These are phyloP conservation scores for Botrytis pseudocinerea DNA, from an alignment of 2,329 filamentous ascomycete species.

Conservation along the genomic window DNA sequence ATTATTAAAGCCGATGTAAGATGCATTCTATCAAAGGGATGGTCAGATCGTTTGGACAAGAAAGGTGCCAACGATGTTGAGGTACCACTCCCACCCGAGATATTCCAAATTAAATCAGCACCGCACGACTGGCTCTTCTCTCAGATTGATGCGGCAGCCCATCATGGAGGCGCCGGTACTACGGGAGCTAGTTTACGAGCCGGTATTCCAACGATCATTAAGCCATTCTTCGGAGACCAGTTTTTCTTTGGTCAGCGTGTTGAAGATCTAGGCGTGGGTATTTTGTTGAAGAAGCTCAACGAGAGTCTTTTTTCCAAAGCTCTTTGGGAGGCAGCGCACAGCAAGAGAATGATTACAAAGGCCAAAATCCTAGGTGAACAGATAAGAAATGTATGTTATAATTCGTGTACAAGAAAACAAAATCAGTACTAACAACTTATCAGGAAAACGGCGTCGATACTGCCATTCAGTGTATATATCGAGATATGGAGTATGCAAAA, in stretches of 20 bases:
- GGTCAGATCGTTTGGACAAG: constrained; percentile 79
- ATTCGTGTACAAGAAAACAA: neutral
- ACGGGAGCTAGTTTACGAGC: constrained; percentile 90
- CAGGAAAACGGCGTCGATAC: constrained; percentile 88
- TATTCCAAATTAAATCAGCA: constrained; percentile 83
- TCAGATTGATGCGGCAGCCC: constrained; percentile 90
- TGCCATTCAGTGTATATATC: constrained; percentile 90
- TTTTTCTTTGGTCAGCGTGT: constrained; percentile 92
- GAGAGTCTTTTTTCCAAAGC: constrained; percentile 82
- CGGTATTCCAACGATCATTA: constrained; percentile 89
- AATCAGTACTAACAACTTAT: constrained; percentile 38
- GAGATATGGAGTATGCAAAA: constrained; percentile 90
- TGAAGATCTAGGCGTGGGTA: constrained; percentile 89
- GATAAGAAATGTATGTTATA: constrained; percentile 72
- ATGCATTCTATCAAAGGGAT: constrained; percentile 93
- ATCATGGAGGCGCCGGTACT: constrained; percentile 93
- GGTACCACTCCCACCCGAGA: constrained; percentile 72
- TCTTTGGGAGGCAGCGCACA: constrained; percentile 88
- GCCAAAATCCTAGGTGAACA: constrained; percentile 79
- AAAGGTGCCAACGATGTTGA: constrained; percentile 55
- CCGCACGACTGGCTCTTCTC: constrained; percentile 96
- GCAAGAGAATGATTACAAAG: constrained; percentile 87
- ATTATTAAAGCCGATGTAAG: constrained; percentile 89
- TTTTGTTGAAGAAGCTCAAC: constrained; percentile 86
- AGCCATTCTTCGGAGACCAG: constrained; percentile 97